Conservation (phyloP, 2,329 filamentous ascomycete species). For the Fusarium acutatum region DNA sequence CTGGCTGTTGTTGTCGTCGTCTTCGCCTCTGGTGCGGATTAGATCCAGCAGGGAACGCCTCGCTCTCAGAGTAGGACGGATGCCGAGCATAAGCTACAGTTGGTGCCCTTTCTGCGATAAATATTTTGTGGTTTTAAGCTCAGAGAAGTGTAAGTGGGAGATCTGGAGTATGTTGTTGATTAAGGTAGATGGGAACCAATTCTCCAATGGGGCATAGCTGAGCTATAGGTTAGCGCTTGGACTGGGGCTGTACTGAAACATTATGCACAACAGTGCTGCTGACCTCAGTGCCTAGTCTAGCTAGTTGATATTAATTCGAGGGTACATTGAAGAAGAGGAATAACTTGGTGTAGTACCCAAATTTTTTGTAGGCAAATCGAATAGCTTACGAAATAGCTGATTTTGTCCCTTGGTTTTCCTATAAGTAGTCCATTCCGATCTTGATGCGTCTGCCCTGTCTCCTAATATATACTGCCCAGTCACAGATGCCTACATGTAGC, state of each 20-base stretch:
- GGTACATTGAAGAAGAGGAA: not conserved
- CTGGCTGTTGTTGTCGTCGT: slow-evolving; percentile 28
- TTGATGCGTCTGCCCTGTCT: not conserved
- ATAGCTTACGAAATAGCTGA: not conserved
- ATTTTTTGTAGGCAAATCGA: not conserved
- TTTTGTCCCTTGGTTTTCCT: not conserved
- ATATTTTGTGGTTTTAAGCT: slow-evolving; percentile 10
- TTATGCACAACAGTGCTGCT: not conserved
- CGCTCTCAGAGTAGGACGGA: slow-evolving; percentile 59
- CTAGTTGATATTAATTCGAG: not conserved
- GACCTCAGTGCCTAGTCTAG: not conserved
- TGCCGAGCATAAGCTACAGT: slow-evolving; percentile 57
- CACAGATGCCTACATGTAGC: not conserved
- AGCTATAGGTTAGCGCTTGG: slow-evolving; percentile 15
- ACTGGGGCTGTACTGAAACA: slow-evolving; percentile 1
- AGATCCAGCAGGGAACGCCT: slow-evolving; percentile 64
- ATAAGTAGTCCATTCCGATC: not conserved
- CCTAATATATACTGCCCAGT: not conserved
- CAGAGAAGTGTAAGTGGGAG: slow-evolving; percentile 1
- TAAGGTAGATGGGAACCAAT: slow-evolving; percentile 14
- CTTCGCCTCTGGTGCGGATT: slow-evolving; percentile 49
- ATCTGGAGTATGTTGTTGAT: slow-evolving; percentile 10
- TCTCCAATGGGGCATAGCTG: slow-evolving; percentile 3
- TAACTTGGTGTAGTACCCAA: not conserved
- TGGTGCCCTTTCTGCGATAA: slow-evolving; percentile 24